Evolutionary conservation across 2,329 filamentous ascomycete genomes (phyloP).

Genomic region (Fusarium dimerum): DNA sequence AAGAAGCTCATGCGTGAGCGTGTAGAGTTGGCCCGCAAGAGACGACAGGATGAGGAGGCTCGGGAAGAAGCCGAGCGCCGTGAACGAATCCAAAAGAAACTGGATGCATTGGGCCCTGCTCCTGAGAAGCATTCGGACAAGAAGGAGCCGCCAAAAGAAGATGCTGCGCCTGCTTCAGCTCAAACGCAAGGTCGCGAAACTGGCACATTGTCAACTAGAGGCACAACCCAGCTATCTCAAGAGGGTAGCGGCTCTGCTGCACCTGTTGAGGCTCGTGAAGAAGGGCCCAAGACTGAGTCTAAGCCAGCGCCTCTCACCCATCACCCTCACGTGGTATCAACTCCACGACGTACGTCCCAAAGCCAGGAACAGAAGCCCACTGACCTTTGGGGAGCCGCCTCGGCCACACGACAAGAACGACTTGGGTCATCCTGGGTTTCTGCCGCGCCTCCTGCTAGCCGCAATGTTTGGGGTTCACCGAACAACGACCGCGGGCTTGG

Average conservation of each 20-base stretch:
- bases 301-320: constrained; percentile 18
- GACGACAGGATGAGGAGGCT: constrained; percentile 67
- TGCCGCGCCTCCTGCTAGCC: constrained; percentile 44
- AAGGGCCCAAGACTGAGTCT: constrained; percentile 8
- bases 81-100: constrained; percentile 71
- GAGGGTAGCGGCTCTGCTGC: constrained; percentile 13
- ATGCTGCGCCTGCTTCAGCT: constrained; percentile 35
- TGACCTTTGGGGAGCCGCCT: constrained; percentile 40
- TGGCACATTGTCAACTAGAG: constrained; percentile 5
- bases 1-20: constrained; percentile 74
- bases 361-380: constrained; percentile 35
- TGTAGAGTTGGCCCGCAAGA: constrained; percentile 68
- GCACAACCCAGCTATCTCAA: constrained; percentile 17
- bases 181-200: constrained; percentile 39
- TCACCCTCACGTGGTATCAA: constrained; percentile 12
- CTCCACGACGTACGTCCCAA: constrained; percentile 34
- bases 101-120: constrained; percentile 68
- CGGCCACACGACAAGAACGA: constrained; percentile 46
- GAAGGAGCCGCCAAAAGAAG: constrained; percentile 49
- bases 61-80: constrained; percentile 71
- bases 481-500: constrained; percentile 71
- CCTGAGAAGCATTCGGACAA: constrained; percentile 61
- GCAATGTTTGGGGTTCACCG: constrained; percentile 76
- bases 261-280: constrained; percentile 8
- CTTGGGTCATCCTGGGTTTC: constrained; percentile 51